phyloP scores from a whole-genome alignment of 495 filamentous ascomycete genomes.

The Emericellopsis terricola region DNA sequence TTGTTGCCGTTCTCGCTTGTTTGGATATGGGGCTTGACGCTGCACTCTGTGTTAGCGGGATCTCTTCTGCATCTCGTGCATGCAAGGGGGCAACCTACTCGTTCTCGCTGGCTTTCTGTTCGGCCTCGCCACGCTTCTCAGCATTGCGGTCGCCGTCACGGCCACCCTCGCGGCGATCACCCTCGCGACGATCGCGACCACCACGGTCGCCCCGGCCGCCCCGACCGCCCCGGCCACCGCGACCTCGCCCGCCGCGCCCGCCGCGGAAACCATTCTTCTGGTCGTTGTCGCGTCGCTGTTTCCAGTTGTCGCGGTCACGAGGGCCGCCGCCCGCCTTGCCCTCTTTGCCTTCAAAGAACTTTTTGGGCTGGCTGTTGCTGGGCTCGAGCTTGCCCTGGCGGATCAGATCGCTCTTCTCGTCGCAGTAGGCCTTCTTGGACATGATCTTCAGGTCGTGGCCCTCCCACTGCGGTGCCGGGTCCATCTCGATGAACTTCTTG shows the following conservation, averaged over 20 bases:
- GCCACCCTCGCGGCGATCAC: conserved; percentile 13
- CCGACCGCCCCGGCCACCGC: conserved; percentile 22
- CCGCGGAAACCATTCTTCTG: conserved; percentile 42
- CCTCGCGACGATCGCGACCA: conserved; percentile 14
- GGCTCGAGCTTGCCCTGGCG: conserved; percentile 49
- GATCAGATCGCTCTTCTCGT: conserved; percentile 61
- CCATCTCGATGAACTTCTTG: conserved; percentile 56
- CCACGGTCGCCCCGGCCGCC: conserved; percentile 15
- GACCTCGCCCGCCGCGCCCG: conserved; percentile 21
- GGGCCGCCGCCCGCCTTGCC: conserved; percentile 14
- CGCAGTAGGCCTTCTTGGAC: conserved; percentile 74
- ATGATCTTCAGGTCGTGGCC: conserved; percentile 54
- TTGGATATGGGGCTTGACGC: no score
- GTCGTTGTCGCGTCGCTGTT: conserved; percentile 46
- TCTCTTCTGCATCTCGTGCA: no score
- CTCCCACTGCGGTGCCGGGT: conserved; percentile 70
- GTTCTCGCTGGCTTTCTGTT: conserved; percentile 8
- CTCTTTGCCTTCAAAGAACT: conserved; percentile 19
- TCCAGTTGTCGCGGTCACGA: conserved; percentile 43
- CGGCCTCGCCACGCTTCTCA: conserved; percentile 11
- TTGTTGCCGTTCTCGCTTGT: conserved; percentile 4
- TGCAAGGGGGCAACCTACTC: no score
- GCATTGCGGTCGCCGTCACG: conserved; percentile 8
- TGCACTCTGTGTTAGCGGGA: no score
- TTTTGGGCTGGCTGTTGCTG: conserved; percentile 9